Conservation (phyloP, 768 basidiomycete genomes). For the Boletus rex-veris region DNA sequence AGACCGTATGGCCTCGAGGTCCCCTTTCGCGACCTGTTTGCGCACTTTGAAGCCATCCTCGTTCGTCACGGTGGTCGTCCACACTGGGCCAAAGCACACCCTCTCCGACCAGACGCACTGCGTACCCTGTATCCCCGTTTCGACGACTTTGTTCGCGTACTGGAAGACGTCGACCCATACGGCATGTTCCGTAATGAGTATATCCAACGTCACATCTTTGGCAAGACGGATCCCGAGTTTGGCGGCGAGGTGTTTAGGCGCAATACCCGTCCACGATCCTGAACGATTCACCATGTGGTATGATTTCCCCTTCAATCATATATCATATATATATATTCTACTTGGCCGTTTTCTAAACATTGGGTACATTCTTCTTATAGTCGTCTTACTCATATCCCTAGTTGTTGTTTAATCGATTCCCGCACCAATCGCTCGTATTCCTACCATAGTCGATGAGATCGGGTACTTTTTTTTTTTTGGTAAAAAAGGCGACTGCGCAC, state of each 20-base stretch:
- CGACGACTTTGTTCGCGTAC: conserved; percentile 66
- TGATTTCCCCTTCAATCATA: background rate
- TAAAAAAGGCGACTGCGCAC: conserved; percentile 27
- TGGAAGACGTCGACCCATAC: conserved; percentile 66
- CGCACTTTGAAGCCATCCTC: conserved; percentile 70
- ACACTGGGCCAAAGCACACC: conserved; percentile 96
- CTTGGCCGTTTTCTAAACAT: background rate
- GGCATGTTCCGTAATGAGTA: conserved; percentile 88
- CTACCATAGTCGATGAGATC: conserved; percentile 24
- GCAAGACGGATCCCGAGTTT: conserved; percentile 41
- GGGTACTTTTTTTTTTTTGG: background rate
- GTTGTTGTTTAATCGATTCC: conserved; percentile 78
- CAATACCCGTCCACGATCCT: conserved; percentile 9
- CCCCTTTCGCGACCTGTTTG: conserved; percentile 77
- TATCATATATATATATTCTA: background rate
- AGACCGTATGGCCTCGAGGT: conserved; percentile 86
- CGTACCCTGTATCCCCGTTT: conserved; percentile 76
- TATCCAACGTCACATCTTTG: conserved; percentile 82
- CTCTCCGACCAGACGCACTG: conserved; percentile 59
- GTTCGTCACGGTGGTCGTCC: conserved; percentile 72
- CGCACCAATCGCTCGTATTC: conserved; percentile 89
- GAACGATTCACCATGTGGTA: background rate
- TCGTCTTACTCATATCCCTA: conserved; percentile 56
- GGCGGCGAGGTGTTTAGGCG: conserved; percentile 48
- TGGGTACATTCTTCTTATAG: conserved; percentile 14